These are phyloP conservation scores for Sarocladium strictum DNA, from an alignment of 2,329 filamentous ascomycete species.

Conservation along the genomic window DNA sequence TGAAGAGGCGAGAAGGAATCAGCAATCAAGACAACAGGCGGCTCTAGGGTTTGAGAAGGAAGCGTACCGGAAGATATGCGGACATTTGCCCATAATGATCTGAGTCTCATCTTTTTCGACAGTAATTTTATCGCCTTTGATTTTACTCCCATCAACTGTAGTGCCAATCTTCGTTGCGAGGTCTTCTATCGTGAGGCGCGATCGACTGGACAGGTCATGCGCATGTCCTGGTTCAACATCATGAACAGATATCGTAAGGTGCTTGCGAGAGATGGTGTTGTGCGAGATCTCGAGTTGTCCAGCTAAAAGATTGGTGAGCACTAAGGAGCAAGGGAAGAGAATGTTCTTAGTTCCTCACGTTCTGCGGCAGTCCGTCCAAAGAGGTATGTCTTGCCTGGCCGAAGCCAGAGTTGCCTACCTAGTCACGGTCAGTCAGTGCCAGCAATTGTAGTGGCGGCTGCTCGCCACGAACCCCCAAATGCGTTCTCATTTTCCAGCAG, in stretches of 20 bases:
- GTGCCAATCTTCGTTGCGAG: constrained; percentile 82
- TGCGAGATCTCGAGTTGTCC: constrained; percentile 66
- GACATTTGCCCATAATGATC: constrained; percentile 67
- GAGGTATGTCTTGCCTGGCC: constrained; percentile 77
- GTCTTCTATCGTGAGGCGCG: constrained; percentile 69
- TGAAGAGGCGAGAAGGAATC: constrained; percentile 23
- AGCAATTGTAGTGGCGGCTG: constrained; percentile 11
- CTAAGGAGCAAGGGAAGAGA: not conserved
- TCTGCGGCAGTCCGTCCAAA: constrained; percentile 73
- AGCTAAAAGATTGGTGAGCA: constrained; percentile 32
- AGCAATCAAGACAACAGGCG: constrained; percentile 12
- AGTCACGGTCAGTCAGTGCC: not conserved
- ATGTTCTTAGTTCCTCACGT: constrained; percentile 35
- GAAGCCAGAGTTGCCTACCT: constrained; percentile 66
- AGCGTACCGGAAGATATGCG: constrained; percentile 52
- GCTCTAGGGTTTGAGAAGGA: not conserved
- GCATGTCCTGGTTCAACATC: constrained; percentile 60
- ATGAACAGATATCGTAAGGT: constrained; percentile 71
- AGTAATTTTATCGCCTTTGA: constrained; percentile 55
- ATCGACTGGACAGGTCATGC: constrained; percentile 57
- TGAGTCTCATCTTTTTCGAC: constrained; percentile 48
- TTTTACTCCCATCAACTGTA: constrained; percentile 63
- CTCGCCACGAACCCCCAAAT: constrained; percentile 34
- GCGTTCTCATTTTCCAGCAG: constrained; percentile 54
- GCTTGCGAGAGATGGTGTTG: constrained; percentile 82